These are phyloP conservation scores for Gaeumannomyces tritici DNA, from an alignment of 2,329 filamentous ascomycete genomes.

Conservation along the genomic window DNA sequence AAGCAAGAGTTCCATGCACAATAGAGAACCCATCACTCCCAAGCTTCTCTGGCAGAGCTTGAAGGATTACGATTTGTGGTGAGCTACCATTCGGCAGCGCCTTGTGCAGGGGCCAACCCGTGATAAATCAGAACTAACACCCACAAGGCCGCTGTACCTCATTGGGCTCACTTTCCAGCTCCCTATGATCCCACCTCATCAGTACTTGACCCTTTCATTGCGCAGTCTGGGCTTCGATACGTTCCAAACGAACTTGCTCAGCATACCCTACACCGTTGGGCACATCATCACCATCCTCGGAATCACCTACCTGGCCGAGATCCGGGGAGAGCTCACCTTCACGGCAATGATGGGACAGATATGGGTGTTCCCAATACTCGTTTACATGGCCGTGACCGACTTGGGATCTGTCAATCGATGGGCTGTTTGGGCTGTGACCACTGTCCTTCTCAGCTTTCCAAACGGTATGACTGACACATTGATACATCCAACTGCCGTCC, in stretches of 20 bases:
- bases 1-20: constrained; percentile 50
- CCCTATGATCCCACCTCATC: constrained; percentile 35
- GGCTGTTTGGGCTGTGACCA: constrained; percentile 30
- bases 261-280: constrained; percentile 40
- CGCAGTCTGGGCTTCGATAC: constrained; percentile 47
- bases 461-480: constrained; percentile 19
- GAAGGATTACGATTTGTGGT: constrained; percentile 22
- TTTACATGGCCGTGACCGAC: constrained; percentile 35
- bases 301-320: constrained; percentile 29
- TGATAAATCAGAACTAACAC: neutral
- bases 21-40: constrained; percentile 44
- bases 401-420: constrained; percentile 27
- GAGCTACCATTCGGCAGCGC: too few species aligned
- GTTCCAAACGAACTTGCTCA: constrained; percentile 53
- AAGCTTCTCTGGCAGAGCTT: constrained; percentile 40
- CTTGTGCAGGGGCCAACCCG: too few species aligned
- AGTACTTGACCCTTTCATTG: constrained; percentile 51
- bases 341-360: constrained; percentile 39
- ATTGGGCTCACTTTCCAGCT: constrained; percentile 45
- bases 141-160: constrained; percentile 36
- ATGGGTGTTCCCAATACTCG: constrained; percentile 51
- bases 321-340: constrained; percentile 38
- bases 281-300: constrained; percentile 26
- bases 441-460: constrained; percentile 28
- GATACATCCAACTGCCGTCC: neutral